Evolutionary conservation across 805 yeast species (phyloP).

Genomic region (Teunomyces kruisii): DNA sequence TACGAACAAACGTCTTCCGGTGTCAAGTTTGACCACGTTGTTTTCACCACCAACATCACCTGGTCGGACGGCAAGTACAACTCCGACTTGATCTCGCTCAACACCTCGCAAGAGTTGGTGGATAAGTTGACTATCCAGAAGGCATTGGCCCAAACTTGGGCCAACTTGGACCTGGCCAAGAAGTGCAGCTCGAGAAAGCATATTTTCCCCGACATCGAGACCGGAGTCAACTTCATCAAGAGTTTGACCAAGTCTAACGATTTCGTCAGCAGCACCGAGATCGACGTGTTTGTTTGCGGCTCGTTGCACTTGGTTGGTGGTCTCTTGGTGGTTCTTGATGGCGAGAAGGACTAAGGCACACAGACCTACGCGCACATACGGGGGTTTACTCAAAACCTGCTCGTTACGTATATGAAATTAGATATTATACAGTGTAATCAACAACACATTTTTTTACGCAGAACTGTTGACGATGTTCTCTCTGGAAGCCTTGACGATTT

Average conservation of each 20-base stretch:
- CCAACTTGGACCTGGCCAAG: constrained; percentile 40
- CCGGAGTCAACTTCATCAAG: constrained; percentile 57
- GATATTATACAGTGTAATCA: constrained; percentile 6
- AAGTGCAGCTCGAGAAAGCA: constrained; percentile 36
- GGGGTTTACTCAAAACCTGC: too few relatives aligned
- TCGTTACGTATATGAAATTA: constrained; percentile 4
- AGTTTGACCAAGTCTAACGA: constrained; percentile 38
- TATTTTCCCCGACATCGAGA: constrained; percentile 74
- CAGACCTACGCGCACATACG: too few relatives aligned
- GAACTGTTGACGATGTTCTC: constrained; percentile 38
- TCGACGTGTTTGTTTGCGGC: constrained; percentile 89
- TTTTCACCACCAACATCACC: constrained; percentile 90
- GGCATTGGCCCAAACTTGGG: constrained; percentile 70
- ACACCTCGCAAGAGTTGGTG: constrained; percentile 74
- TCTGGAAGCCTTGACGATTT: constrained; percentile 42
- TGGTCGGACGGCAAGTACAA: constrained; percentile 82
- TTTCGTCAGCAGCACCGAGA: constrained; percentile 15
- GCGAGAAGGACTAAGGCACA: constrained; percentile 28
- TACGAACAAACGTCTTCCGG: constrained; percentile 35
- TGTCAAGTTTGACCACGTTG: constrained; percentile 65
- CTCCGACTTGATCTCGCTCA: constrained; percentile 81
- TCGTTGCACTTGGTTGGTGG: constrained; percentile 96
- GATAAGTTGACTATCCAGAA: constrained; percentile 82
- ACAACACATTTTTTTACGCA: constrained; percentile 5
- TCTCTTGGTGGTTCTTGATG: constrained; percentile 77